A percentile compares a stretch with the other conserved stretches of the same genome.
Evolutionary conservation across 768 basidiomycete genomes (phyloP).

Genomic region (Galerina marginata): DNA sequence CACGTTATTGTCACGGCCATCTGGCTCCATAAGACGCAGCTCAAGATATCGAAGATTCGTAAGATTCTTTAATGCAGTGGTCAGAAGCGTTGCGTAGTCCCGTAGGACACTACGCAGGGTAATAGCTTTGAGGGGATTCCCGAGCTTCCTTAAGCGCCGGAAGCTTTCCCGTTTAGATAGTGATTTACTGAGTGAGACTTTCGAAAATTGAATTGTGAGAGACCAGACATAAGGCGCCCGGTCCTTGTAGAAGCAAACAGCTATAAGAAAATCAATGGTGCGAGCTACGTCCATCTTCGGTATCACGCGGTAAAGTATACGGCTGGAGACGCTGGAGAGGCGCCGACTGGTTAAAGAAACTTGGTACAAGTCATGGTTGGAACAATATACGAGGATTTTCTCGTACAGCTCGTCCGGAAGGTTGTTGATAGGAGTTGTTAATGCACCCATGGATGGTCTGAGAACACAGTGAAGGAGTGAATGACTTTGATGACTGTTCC

Average conservation of each 20-base stretch:
- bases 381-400: conserved; percentile 2
- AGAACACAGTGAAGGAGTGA: too few species aligned
- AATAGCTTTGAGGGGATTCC: conserved; percentile 1
- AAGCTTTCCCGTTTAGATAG: neutral
- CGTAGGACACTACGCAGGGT: neutral
- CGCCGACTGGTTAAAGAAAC: neutral
- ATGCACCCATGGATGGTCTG: too few species aligned
- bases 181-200: neutral
- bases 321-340: neutral
- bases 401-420: conserved; percentile 10
- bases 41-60: conserved; percentile 5
- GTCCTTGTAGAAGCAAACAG: conserved; percentile 10
- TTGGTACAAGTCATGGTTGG: neutral
- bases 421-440: neutral
- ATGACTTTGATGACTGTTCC: too few species aligned
- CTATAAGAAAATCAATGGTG: conserved; percentile 4
- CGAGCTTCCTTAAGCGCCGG: conserved; percentile 2
- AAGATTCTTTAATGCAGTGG: conserved; percentile 1
- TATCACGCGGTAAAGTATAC: conserved; percentile 8
- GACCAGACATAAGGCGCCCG: conserved; percentile 10
- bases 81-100: conserved; percentile 2
- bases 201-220: neutral
- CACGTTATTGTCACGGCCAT: neutral
- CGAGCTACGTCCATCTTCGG: conserved; percentile 3
- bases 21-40: neutral